Base-by-base conservation (phyloP, 345 rosid species). In the Gossypium raimondii region DNA sequence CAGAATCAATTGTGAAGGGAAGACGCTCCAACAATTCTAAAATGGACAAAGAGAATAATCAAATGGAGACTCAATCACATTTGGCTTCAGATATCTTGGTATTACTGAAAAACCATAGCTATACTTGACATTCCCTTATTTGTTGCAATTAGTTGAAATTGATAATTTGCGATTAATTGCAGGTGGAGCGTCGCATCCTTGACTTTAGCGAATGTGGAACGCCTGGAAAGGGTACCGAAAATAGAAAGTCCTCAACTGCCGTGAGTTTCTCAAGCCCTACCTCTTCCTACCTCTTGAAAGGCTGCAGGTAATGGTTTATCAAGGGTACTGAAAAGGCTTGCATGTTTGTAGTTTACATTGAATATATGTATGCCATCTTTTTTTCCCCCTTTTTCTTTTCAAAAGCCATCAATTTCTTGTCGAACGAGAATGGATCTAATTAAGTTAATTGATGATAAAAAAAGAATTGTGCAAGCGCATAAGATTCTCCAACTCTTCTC, bases 141-240 rank as follows among this genome's bases (percentile, higher is more conserved):
- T 61, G 18, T 34, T 34, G 57, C 45, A 50, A 16, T 70, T 8
- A 45, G 14, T 57, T 67, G 14, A 84, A 51, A 55, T 5, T n/a
- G 60, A 56, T 57, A 3, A 1, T 45, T 18, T 61, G 65, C 43
- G 18, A 67, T 18, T 20, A 10, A 69, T 72, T 78, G 87, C 89
- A 95, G 99, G 82, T 86, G n/a, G 99, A 91, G 80, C 79, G 94
- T n/a, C 97, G 98, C 3, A 73, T 80, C 12, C 93, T 95, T 9
- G 99, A 95, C 83, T 95, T 95, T 81, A 95, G 92, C 52, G 99
- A 95, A 72, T 93, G 99, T 43, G 98, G 82, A 73, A 90, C 90
- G 45, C 98, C 98, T 0, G 89, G 79, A 78, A 90, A 86, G 78
- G 86, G 80, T 62, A 82, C 51, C 59, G 93, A 84, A 72, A 80